These are phyloP conservation scores for Calonectria henricotiae DNA, from an alignment of 2,329 filamentous ascomycete genomes.

Conservation along the genomic window DNA sequence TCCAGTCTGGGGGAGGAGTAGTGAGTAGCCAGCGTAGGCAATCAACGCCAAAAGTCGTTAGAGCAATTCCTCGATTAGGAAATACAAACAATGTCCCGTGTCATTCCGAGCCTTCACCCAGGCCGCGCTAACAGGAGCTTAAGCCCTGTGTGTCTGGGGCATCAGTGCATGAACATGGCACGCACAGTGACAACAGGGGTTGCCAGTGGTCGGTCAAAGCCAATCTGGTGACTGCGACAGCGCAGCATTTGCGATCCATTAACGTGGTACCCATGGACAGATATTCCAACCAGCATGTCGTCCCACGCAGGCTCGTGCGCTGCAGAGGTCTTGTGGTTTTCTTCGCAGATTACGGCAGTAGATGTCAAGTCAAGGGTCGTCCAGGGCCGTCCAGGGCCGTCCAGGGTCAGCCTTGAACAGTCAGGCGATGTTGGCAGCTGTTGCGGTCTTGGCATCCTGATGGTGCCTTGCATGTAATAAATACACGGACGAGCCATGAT, in stretches of 20 bases:
- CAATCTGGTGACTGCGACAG: neutral
- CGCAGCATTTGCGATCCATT: neutral
- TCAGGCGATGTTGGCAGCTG: neutral
- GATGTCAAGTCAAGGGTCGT: too few relatives aligned
- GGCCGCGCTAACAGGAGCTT: neutral
- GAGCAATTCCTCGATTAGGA: constrained; percentile 9
- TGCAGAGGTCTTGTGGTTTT: too few relatives aligned
- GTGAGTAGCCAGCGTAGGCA: neutral
- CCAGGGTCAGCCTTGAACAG: neutral
- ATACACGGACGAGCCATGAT: neutral
- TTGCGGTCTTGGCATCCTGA: neutral
- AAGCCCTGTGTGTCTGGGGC: neutral
- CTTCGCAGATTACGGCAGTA: too few relatives aligned
- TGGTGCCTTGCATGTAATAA: neutral
- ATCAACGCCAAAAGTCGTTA: constrained; percentile 7
- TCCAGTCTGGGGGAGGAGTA: neutral
- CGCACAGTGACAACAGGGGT: neutral
- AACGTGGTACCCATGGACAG: neutral
- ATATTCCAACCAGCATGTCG: too few relatives aligned
- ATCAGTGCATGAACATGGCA: constrained; percentile 1
- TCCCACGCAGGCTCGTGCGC: too few relatives aligned
- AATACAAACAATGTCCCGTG: neutral
- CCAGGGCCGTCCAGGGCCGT: too few relatives aligned
- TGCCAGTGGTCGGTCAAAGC: neutral
- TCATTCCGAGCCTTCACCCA: neutral